Conservation (phyloP, 768 basidiomycete species). For the Naganishia vaughanmartiniae region DNA sequence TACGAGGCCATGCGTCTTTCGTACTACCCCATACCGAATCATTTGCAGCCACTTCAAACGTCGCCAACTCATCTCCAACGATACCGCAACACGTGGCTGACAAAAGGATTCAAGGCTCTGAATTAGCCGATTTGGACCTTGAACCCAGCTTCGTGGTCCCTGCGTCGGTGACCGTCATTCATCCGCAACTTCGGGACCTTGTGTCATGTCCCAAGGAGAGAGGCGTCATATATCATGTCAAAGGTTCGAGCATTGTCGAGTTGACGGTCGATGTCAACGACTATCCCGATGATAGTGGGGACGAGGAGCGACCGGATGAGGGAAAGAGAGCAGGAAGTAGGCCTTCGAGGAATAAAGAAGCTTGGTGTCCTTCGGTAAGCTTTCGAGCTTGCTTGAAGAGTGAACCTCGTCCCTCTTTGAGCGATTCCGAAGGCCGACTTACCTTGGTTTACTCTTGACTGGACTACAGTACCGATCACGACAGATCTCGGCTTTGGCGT, state of each 20-base stretch:
- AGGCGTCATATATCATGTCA: conserved; percentile 66
- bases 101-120: conserved; percentile 2
- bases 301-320: conserved; percentile 1
- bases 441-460: conserved; percentile 4
- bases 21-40: conserved; percentile 11
- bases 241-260: conserved; percentile 60
- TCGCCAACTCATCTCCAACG: neutral
- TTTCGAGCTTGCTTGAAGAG: neutral
- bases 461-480: neutral
- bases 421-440: conserved; percentile 29
- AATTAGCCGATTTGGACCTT: conserved; percentile 14
- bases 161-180: conserved; percentile 45
- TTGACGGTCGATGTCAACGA: conserved; percentile 3
- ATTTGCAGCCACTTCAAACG: neutral
- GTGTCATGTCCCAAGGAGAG: conserved; percentile 68
- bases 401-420: neutral
- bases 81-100: conserved; percentile 10
- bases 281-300: neutral
- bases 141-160: conserved; percentile 32
- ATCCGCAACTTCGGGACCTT: conserved; percentile 70
- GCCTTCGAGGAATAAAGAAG: conserved; percentile 17
- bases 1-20: conserved; percentile 14
- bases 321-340: conserved; percentile 5
- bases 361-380: conserved; percentile 25
- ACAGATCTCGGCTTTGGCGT: conserved; percentile 25